Evolutionary conservation across 768 basidiomycete genomes (phyloP), one percentile per base, ranked within the genome.

Genomic region (Boletellus emodensis): DNA sequence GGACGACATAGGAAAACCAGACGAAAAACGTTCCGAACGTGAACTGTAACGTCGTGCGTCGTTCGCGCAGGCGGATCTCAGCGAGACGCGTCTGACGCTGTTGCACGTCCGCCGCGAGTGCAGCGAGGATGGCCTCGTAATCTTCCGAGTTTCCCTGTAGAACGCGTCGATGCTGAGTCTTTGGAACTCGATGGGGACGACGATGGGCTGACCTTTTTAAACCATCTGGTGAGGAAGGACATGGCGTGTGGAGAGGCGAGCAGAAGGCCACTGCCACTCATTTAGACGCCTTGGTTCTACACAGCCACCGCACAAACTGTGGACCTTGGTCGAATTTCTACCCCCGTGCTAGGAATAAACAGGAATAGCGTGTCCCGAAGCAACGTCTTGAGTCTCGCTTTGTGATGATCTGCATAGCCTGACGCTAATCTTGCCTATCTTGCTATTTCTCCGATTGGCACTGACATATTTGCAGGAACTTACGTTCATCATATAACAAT

Each of bases 1-100:
- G 58, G 44, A 74, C 80, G 54, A 85, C 75, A 69, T 90, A 91
- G 17, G 74, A 72, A 43, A 80, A 75, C 90, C 91, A 94, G 45
- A 72, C 67, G 5, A 82, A 81, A 59, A 93, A 67, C 1, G 89
- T 83, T 64, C 90, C 93, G 3, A 91, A 64, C 0, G 93, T 91
- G 43, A 84, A 83, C 40, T 86, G 74, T 44, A 91, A 73, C 17
- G 86, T 87, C 1, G 90, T 76, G 9, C 91, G 77, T 28, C 89
- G 80, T 68, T 95, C 90, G 37, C 92, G 81, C 48, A 90, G 70
- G n/a, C 89, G 83, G 56, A 95, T 87, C 63, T 91, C 91, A 1
- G 85, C 82, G 14, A 94, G 79, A 51, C 80, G 77, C 37, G 80
- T 75, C 68, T 89, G 85, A 13, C 87, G 82, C 53, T 85, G 82